Conservation (phyloP, 345 rosid genomes). For the Eucalyptus marginata region DNA sequence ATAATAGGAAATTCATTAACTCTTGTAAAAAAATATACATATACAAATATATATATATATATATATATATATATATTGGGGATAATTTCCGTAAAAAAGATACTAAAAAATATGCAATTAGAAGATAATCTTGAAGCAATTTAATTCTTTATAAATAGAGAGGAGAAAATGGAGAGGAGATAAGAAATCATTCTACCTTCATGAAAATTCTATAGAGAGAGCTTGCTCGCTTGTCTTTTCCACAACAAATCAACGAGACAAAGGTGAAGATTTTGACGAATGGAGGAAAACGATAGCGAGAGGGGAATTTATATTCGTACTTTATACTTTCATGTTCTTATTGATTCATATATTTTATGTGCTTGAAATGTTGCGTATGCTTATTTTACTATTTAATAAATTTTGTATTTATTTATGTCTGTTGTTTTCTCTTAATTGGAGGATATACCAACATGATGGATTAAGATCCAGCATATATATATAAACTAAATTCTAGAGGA, state of each 20-base stretch:
- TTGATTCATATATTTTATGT: neutral
- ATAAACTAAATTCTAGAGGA: neutral
- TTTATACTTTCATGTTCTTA: neutral
- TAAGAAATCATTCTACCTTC: neutral
- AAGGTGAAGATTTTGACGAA: neutral
- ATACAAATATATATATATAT: no score
- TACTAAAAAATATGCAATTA: neutral
- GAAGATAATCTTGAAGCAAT: neutral
- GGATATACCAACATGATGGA: neutral
- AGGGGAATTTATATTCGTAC: neutral
- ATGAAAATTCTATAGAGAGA: neutral
- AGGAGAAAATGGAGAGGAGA: neutral
- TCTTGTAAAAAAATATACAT: neutral
- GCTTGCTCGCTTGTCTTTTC: neutral
- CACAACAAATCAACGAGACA: neutral
- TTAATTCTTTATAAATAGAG: neutral
- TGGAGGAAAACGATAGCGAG: neutral
- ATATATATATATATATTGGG: neutral
- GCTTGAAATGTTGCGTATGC: neutral
- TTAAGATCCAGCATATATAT: neutral
- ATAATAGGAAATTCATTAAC: neutral
- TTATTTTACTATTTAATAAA: neutral
- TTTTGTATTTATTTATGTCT: neutral
- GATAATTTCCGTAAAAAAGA: neutral
- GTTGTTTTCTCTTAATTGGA: neutral